These are phyloP conservation scores for Monilinia fructicola DNA, from an alignment of 2,329 filamentous ascomycete species.

Conservation along the genomic window DNA sequence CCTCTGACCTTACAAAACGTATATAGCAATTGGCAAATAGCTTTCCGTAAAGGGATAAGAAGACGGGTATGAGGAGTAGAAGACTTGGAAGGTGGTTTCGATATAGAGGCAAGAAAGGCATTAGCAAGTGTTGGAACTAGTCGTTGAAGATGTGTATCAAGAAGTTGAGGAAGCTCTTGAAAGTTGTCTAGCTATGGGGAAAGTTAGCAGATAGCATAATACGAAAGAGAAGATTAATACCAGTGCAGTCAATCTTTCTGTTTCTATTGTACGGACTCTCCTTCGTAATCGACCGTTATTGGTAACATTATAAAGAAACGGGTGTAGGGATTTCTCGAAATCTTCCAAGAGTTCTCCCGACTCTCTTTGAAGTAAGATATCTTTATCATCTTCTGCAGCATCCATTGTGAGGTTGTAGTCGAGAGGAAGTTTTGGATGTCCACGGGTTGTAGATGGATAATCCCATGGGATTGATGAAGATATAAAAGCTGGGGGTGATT, in stretches of 20 bases:
- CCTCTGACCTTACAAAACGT: constrained; percentile 92
- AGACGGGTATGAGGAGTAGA: constrained; percentile 35
- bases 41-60: constrained; percentile 47
- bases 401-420: constrained; percentile 50
- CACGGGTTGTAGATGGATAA: too few relatives aligned
- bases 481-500: too few relatives aligned
- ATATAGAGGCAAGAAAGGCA: constrained; percentile 70
- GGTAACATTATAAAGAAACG: constrained; percentile 54
- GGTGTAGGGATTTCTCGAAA: constrained; percentile 53
- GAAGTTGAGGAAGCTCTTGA: constrained; percentile 89
- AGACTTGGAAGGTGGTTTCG: constrained; percentile 45
- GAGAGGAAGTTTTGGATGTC: not conserved
- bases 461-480: too few relatives aligned
- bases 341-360: constrained; percentile 60
- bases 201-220: constrained; percentile 20
- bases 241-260: constrained; percentile 48
- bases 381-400: constrained; percentile 57
- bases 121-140: constrained; percentile 74
- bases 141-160: constrained; percentile 77
- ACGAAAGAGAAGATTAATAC: constrained; percentile 40
- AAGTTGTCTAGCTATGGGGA: constrained; percentile 69
- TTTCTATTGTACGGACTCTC: constrained; percentile 52
- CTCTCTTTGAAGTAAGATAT: constrained; percentile 61
- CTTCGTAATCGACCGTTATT: constrained; percentile 49
- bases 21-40: constrained; percentile 79